Percentiles rank a stretch among this genome's conserved stretches.
These are phyloP conservation scores for Obelidium mucronatum DNA, from an alignment of 192 early-diverging fungal genomes.

Conservation along the genomic window DNA sequence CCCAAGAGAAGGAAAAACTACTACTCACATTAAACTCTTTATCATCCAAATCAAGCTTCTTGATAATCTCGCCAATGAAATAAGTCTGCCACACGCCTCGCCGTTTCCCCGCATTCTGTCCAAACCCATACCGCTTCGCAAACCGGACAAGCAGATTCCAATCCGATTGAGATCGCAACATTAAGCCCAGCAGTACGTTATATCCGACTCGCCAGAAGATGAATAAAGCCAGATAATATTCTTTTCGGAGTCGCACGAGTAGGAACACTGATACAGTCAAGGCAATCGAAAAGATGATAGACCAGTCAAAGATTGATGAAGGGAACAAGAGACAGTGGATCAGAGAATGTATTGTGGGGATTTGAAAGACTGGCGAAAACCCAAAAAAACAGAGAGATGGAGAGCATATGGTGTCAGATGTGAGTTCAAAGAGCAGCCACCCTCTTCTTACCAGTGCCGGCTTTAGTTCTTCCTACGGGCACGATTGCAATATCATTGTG, in stretches of 20 bases:
- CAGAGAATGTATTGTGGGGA: constrained; percentile 80
- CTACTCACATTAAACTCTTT: constrained; percentile 76
- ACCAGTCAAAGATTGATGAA: constrained; percentile 74
- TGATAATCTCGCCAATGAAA: constrained; percentile 39
- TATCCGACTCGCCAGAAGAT: constrained; percentile 88
- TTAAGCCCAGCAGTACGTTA: constrained; percentile 84
- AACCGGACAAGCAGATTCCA: constrained; percentile 72
- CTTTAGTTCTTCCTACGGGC: constrained; percentile 3
- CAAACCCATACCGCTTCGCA: constrained; percentile 72
- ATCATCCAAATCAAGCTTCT: constrained; percentile 46
- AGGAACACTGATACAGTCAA: constrained; percentile 64
- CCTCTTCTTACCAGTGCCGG: background rate
- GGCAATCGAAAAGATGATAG: constrained; percentile 70
- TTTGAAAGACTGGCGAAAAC: constrained; percentile 70
- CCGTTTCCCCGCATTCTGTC: constrained; percentile 37
- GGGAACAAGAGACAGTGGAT: constrained; percentile 77
- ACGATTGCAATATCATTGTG: background rate
- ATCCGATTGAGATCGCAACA: constrained; percentile 83
- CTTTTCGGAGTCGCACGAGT: constrained; percentile 55
- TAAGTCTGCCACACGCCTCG: constrained; percentile 44
- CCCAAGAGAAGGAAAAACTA: no score
- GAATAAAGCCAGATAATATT: constrained; percentile 77
- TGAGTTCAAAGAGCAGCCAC: background rate
- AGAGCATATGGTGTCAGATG: background rate
- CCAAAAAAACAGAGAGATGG: no score